phyloP scores from a whole-genome alignment of 1,284 basidiomycete genomes.

The Lignosus rhinocerotis region DNA sequence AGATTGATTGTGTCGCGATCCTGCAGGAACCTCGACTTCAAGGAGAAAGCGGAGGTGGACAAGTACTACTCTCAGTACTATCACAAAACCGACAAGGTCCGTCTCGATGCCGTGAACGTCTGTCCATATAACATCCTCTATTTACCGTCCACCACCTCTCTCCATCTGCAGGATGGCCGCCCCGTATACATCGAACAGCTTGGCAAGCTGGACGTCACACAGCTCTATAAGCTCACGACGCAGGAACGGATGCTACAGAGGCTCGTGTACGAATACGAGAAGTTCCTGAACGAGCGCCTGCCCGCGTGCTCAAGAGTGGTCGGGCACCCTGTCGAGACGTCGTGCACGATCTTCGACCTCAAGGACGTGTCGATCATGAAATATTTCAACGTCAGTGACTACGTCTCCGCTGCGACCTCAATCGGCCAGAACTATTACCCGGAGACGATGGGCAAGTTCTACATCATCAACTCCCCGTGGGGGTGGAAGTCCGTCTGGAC shows the following conservation, averaged over 20 bases:
- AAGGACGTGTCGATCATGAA: conserved; percentile 77
- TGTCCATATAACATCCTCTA: background rate
- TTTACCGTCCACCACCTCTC: background rate
- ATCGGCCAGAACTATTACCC: conserved; percentile 94
- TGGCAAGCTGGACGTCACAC: conserved; percentile 86
- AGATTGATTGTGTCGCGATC: background rate
- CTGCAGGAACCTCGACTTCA: conserved; percentile 83
- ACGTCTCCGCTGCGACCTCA: conserved; percentile 76
- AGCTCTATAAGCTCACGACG: conserved; percentile 81
- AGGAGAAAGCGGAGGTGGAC: conserved; percentile 82
- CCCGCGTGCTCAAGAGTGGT: conserved; percentile 76
- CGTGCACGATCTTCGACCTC: conserved; percentile 97
- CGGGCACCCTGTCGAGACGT: conserved; percentile 94
- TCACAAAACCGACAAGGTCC: conserved; percentile 92
- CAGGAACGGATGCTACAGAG: conserved; percentile 88
- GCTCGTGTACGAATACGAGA: conserved; percentile 94
- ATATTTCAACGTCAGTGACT: conserved; percentile 94
- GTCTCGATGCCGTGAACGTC: conserved; percentile 11
- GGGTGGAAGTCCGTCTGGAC: conserved; percentile 89
- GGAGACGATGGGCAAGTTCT: conserved; percentile 96
- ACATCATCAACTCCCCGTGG: conserved; percentile 94
- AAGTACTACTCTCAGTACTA: conserved; percentile 97
- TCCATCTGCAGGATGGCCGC: conserved; percentile 75
- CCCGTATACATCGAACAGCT: conserved; percentile 96
- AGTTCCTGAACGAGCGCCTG: conserved; percentile 77